Base-by-base conservation (phyloP, 1,284 basidiomycete genomes). In the Sparassis latifolia region DNA sequence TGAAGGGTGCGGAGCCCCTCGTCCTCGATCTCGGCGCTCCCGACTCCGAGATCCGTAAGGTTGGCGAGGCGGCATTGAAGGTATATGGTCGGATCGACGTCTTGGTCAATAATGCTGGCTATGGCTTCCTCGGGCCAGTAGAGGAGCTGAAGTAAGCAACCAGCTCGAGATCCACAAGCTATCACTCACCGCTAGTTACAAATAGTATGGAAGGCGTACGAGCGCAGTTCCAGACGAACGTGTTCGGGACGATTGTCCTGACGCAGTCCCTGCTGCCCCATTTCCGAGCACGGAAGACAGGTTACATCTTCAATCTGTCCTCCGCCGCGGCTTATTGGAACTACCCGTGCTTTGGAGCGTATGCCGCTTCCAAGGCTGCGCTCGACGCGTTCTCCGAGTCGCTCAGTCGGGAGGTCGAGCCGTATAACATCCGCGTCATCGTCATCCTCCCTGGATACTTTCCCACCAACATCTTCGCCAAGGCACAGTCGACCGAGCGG, bases 361-460 rank as follows among this genome's bases (percentile, higher is more conserved):
- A 20, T 20, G 20, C 20, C 20, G 20, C 20, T 20, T 20, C 20
- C 20, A 20, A 20, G 20, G 35, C 35, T 38, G 35, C 35, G 35
- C 35, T 38, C 9, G 35, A 38, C 35, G 35, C 35, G n/a, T 7
- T n/a, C 9, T 9, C 35, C 35, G 35, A 38, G 35, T 38, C 35
- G n/a, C 35, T 38, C n/a, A 9, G 48, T 2, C 42, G 28, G 20
- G 65, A 68, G 51, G 49, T 66, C 38, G 56, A 51, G 20, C 58
- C 58, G 9, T 62, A 59, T 44, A 58, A 56, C 38, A 56, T 67
- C 42, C 60, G 57, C 10, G 62, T 59, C 27, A 47, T 57, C 43
- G 50, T 57, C 33, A 54, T 68, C 39, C 49, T 57, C 38, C 62
- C 64, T 2, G 63, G 64, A 2, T 63, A 58, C 55, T 65, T 67